Conservation (phyloP, 2,329 filamentous ascomycete genomes). For the Balansia obtecta region DNA sequence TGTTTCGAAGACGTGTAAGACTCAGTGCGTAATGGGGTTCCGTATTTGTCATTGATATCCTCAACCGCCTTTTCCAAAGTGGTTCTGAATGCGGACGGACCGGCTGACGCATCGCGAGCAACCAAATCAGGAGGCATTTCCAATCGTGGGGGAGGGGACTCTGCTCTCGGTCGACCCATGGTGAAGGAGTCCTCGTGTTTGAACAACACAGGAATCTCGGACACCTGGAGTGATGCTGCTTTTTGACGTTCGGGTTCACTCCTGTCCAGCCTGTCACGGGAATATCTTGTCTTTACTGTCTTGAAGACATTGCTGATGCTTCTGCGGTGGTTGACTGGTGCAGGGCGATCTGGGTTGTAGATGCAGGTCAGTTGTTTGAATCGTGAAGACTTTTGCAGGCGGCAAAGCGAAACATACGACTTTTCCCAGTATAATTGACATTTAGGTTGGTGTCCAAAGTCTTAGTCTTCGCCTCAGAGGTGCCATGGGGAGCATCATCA, state of each 20-base stretch:
- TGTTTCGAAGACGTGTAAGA: not conserved
- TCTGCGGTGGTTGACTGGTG: constrained; percentile 11
- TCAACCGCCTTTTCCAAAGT: constrained; percentile 18
- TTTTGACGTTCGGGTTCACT: constrained; percentile 1
- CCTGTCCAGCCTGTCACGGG: constrained; percentile 12
- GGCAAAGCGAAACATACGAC: not conserved
- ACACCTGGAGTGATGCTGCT: not conserved
- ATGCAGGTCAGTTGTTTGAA: not conserved
- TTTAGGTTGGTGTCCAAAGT: not conserved
- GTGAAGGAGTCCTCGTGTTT: not conserved
- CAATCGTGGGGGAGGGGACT: constrained; percentile 15
- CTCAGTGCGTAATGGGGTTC: constrained; percentile 6
- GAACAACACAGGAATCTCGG: not conserved
- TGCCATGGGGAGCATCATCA: not conserved
- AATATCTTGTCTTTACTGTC: constrained; percentile 16
- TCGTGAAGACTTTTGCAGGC: too few relatives aligned
- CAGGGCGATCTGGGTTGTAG: constrained; percentile 1
- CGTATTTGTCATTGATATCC: constrained; percentile 18
- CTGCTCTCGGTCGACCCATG: not conserved
- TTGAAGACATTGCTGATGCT: constrained; percentile 20
- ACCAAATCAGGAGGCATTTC: constrained; percentile 16
- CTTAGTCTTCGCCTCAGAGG: not conserved
- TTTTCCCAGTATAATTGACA: not conserved
- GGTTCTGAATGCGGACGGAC: constrained; percentile 16
- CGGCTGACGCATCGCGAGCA: constrained; percentile 10